Evolutionary conservation across 352 stramenopile species (phyloP), one percentile per base, ranked within the genome.

Genomic region (Phytophthora sp.): DNA sequence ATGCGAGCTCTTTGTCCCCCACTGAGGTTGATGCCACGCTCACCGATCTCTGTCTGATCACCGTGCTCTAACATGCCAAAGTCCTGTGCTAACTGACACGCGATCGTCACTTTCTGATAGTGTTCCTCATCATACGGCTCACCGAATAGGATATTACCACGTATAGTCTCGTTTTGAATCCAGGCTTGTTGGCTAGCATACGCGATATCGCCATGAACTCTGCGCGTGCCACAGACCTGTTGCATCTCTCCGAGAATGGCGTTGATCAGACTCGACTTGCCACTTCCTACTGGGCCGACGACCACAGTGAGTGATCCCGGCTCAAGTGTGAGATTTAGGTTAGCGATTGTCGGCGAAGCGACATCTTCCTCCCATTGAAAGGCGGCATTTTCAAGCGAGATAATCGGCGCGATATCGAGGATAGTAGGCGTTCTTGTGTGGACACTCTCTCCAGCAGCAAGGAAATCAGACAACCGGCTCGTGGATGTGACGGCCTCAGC

Each of bases 21-120:
- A 47, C 79, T 91, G 7, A 97, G 55, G 59, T 95, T 97, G 55
- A 96, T 90, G 4, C 90, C 90, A 4, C 84, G 70, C 38, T 81
- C 94, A 8, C 96, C 97, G 49, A 99, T 98, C 67, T 99, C 94
- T 0, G 95, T 98, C 46, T 73, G 41, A 66, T 99, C 96, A 1
- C 95, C 95, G 13, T 94, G 66, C 29, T 83, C 82, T 23, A 99
- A 68, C 23, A 76, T 69, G 0, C 74, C 39, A 8, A 92, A 66
- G 69, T 99, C 96, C 23, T 88, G 82, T 0, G 75, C 45, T 7
- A 99, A 71, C 36, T 89, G 82, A 59, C 93, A 98, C 0, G 82
- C 80, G 8, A 70, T 45, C 9, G 97, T 45, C 9, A 93, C 84
- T 29, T 69, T 63, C 27, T 87, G 9, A 33, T 86, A 87, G 24